Conservation (phyloP, 352 stramenopile genomes). For the Globisporangium barbulae region DNA sequence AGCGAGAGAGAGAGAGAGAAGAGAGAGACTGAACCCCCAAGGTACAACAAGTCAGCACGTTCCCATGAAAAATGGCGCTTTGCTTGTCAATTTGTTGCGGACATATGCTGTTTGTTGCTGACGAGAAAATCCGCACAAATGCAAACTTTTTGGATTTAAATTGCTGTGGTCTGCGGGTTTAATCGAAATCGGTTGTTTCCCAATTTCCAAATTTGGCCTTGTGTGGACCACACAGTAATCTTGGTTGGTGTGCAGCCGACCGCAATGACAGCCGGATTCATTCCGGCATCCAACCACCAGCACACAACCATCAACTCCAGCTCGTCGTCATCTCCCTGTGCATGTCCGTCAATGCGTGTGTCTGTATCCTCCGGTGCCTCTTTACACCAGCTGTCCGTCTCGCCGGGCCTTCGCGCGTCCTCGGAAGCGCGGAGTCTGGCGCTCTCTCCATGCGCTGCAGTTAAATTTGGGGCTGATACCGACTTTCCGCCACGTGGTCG, state of each 20-base stretch:
- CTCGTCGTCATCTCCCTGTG: background rate
- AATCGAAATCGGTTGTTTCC: too few relatives aligned
- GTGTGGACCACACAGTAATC: background rate
- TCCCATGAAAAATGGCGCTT: too few relatives aligned
- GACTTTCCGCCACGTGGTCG: conserved; percentile 22
- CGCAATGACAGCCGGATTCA: background rate
- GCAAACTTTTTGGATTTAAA: too few relatives aligned
- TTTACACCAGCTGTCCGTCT: conserved; percentile 71
- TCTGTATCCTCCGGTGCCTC: conserved; percentile 21
- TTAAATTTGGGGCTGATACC: conserved; percentile 78
- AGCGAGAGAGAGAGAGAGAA: background rate
- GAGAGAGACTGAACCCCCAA: background rate
- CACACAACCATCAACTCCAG: background rate
- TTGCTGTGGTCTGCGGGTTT: background rate
- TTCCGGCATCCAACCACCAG: background rate
- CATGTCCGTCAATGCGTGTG: background rate
- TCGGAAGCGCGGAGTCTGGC: conserved; percentile 9
- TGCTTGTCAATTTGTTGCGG: too few relatives aligned
- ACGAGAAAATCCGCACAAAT: too few relatives aligned
- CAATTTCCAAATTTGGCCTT: background rate
- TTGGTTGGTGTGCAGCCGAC: background rate
- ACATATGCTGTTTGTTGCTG: too few relatives aligned
- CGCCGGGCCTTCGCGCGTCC: conserved; percentile 12
- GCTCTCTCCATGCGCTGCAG: conserved; percentile 44
- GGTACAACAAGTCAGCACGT: background rate